Evolutionary conservation across 1,284 basidiomycete genomes (phyloP), one percentile per base, ranked within the genome.

Genomic region (Sporisorium scitamineum): DNA sequence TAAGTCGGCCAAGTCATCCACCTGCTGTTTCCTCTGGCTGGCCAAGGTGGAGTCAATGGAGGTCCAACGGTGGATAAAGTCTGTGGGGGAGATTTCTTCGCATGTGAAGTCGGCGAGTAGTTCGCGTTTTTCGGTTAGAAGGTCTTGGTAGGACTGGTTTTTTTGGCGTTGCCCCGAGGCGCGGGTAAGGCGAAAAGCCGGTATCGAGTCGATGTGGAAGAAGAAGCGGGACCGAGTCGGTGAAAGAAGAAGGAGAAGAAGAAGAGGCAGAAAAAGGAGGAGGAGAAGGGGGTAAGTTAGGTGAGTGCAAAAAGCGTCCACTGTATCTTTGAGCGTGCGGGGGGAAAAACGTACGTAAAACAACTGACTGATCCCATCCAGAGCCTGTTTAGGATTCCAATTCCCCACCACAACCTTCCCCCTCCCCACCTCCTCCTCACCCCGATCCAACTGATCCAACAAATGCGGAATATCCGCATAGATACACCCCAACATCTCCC

Each of bases 1-100:
- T 4, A 84, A 44, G 45, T 83, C 81, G 6, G 82, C 81, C 20
- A 84, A 55, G 47, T 83, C 81, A 54, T 83, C 82, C 52, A 84
- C 76, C 50, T 78, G 76, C 58, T 84, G 77, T 58, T 81, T 76
- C 39, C 78, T 59, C 27, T 80, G 79, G 2, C 42, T 53, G n/a
- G 78, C 59, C 1, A 84, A 24, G 16, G 42, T 58, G 11, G 34
- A 48, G 54, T 79, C 73, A 32, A 82, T 63, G 6, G 22, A 56
- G 5, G 61, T 67, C 82, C 82, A 84, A 14, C 54, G 39, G 0
- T 39, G 10, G 10, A 76, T 61, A 50, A 84, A 84, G 8, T 78
- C 52, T 1, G 48, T 4, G 1, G 70, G 54, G 13, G 27, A 10
- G 34, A 84, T 80, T 20, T 84, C 81, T 56, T 82, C 80, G 72